These are phyloP conservation scores for Artemisia princeps DNA, from an alignment of 140 eudicot genomes.

Conservation along the genomic window DNA sequence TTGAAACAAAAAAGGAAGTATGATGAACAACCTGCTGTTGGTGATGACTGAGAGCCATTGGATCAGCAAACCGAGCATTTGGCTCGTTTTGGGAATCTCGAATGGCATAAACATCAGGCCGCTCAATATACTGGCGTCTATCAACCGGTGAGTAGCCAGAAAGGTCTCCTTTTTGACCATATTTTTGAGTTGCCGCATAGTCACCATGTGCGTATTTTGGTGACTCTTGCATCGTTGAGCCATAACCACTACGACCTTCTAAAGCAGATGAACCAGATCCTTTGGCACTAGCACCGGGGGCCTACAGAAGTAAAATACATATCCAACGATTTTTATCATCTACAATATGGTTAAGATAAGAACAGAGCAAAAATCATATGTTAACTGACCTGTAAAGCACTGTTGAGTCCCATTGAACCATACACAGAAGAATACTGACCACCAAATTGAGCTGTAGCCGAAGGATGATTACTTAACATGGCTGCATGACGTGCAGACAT, in stretches of 20 bases:
- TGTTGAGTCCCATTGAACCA: slow-evolving; percentile 45
- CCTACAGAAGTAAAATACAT: slow-evolving; percentile 29
- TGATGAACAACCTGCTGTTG: slow-evolving; percentile 58
- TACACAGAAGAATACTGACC: slow-evolving; percentile 73
- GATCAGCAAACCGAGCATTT: slow-evolving; percentile 46
- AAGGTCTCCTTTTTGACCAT: slow-evolving; percentile 56
- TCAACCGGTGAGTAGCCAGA: slow-evolving; percentile 57
- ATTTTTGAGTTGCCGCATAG: slow-evolving; percentile 51
- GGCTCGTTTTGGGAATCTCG: slow-evolving; percentile 56
- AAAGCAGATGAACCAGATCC: slow-evolving; percentile 51
- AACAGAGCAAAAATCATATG: neutral
- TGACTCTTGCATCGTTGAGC: slow-evolving; percentile 48
- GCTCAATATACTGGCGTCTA: slow-evolving; percentile 50
- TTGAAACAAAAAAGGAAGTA: neutral
- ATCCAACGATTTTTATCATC: too few species aligned
- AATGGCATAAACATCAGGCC: slow-evolving; percentile 41
- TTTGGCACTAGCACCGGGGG: slow-evolving; percentile 46
- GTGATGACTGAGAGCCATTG: slow-evolving; percentile 46
- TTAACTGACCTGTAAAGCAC: slow-evolving; percentile 56
- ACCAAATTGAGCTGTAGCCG: slow-evolving; percentile 51
- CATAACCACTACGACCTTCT: slow-evolving; percentile 59
- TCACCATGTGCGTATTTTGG: slow-evolving; percentile 45
- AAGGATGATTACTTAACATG: slow-evolving; percentile 48
- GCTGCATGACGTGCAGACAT: slow-evolving; percentile 54
- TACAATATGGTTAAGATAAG: neutral